Evolutionary conservation across 2,329 filamentous ascomycete species (phyloP), one percentile per base, ranked within the genome.

Genomic region (Talaromyces marneffei): DNA sequence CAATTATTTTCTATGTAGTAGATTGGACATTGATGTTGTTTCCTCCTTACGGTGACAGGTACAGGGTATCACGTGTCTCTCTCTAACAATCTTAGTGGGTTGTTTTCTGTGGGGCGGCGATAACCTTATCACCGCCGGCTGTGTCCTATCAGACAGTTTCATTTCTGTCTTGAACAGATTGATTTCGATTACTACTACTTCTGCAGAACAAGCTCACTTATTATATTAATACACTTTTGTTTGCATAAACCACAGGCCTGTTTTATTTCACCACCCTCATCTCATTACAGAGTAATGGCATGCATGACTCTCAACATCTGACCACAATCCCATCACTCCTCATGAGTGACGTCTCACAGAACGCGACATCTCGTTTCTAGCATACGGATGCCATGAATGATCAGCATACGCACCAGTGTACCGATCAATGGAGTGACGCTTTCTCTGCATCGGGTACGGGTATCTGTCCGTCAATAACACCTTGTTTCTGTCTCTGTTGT

Each of bases 61-160:
- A n/a, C n/a, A n/a, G n/a, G 33, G 25, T 20, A 57, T 61, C 59
- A 61, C 59, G 59, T 61, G 59, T 16, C 2, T 42, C 33, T 42
- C 59, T 40, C 50, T 61, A 50, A 59, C 7, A 12, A 16, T 16
- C 25, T 40, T 27, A 37, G 27, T 57, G 59, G 42, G 37, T 52
- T 52, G 48, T n/a, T 35, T 33, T 8, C 25, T 31, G 50, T 39
- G 52, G 52, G 52, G 23, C 53, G 35, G 20, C 52, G 42, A 40
- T 59, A 59, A 52, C 31, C 29, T 58, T 50, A 57, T 44, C 39
- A 23, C 2, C 37, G 14, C 23, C n/a, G 12, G 37, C 54, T 29
- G 40, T 42, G 40, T 56, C 35, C 29, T 29, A n/a, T 27, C 25
- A 14, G 20, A 14, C 18, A 16, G n/a, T n/a, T n/a, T n/a, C n/a